Percentiles rank a stretch among this genome's conserved stretches.
Conservation (phyloP, 371 early-diverging fungal species). For the Mucor velutinosus region DNA sequence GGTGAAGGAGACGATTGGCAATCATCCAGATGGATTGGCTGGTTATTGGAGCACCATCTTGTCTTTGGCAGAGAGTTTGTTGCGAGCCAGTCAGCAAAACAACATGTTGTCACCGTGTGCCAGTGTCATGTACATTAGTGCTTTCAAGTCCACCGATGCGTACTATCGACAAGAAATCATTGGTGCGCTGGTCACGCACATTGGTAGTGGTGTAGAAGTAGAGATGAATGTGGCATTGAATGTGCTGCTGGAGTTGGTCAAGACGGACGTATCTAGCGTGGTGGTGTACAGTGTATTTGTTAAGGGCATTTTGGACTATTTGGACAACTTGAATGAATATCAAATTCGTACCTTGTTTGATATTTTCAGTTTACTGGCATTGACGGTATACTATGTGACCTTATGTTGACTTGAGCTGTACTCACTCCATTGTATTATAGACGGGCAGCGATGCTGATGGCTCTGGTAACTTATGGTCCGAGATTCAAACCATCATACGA, state of each 20-base stretch:
- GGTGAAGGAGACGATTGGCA: conserved; percentile 54
- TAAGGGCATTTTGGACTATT: conserved; percentile 78
- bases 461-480: conserved; percentile 54
- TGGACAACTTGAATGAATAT: conserved; percentile 68
- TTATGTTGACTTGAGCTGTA: too few relatives aligned
- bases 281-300: conserved; percentile 71
- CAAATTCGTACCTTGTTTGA: conserved; percentile 75
- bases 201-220: conserved; percentile 73
- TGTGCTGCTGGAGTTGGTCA: conserved; percentile 59
- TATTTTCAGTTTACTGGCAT: conserved; percentile 67
- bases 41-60: conserved; percentile 65
- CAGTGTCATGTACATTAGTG: conserved; percentile 50
- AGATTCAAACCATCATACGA: conserved; percentile 75
- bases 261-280: conserved; percentile 49
- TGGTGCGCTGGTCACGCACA: conserved; percentile 78
- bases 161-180: conserved; percentile 79
- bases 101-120: conserved; percentile 49
- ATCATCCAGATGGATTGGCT: conserved; percentile 54
- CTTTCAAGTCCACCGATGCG: conserved; percentile 61
- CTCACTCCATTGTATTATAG: not conserved
- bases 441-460: conserved; percentile 24
- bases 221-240: conserved; percentile 73
- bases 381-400: too few relatives aligned
- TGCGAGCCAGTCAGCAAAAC: conserved; percentile 59
- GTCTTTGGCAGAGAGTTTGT: conserved; percentile 63